Base-by-base conservation (phyloP, 345 rosid species). In the Populus pruinosa region DNA sequence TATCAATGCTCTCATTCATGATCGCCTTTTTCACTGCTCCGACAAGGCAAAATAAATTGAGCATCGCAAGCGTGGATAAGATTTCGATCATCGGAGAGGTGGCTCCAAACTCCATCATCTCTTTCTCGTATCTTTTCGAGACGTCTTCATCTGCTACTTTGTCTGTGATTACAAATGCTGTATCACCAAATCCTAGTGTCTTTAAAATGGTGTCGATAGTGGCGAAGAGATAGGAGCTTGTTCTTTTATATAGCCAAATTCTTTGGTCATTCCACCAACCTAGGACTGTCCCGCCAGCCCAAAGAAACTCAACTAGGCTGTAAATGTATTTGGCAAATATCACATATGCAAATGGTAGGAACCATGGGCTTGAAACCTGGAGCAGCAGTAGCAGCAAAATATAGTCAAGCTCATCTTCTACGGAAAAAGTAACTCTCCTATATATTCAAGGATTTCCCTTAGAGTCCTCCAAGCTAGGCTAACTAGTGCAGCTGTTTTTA, bases 231-330 rank as follows among this genome's bases (percentile, higher is more conserved):
- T 86, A 91, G 18, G 97, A 84, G 77, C 86, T 88, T 43, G 94
- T 89, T 83, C 98, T 86, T 78, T 86, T 89, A 43, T 87, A 94
- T 62, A 92, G 86, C 94, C 95, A 91, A 47, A 87, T 87, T 72
- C 95, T 78, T 81, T 88, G 94, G 1, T 89, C 92, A 44, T 91
- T 90, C 93, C 93, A 89, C 97, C 95, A 91, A 27, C 93, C 93
- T 13, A 43, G 84, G 35, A 87, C 23, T 9, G 97, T 91, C 65
- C 97, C 95, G 29, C 86, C 91, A 20, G 80, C 78, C 86, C 76
- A 67, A 39, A 90, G 73, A 72, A 87, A 88, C 77, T 93, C 98
- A 0, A 31, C 88, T 20, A 90, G 77, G 82, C 87, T 88, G 20
- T 81, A 82, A 8, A 71, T 76, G 61, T 78, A 82, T 61, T 27